Evolutionary conservation across 1,284 basidiomycete genomes (phyloP).

Genomic region (Malassezia arunalokei): DNA sequence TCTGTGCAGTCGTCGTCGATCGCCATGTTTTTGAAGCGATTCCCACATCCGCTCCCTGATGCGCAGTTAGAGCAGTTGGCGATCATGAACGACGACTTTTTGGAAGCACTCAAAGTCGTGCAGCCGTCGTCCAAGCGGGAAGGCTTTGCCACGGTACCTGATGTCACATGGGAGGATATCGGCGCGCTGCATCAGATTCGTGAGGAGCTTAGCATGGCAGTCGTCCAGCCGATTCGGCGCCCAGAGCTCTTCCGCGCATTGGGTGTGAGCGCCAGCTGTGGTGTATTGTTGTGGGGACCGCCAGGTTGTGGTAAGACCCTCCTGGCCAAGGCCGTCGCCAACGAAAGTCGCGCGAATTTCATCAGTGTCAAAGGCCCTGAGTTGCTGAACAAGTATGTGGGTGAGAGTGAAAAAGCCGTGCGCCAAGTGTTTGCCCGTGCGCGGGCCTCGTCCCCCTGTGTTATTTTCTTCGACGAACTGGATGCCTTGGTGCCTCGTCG

Average conservation of each 20-base stretch:
- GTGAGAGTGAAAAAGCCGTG: slow-evolving; percentile 89
- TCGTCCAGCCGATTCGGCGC: slow-evolving; percentile 82
- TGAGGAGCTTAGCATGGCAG: slow-evolving; percentile 90
- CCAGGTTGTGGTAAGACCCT: slow-evolving; percentile 95
- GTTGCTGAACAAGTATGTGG: slow-evolving; percentile 89
- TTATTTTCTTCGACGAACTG: slow-evolving; percentile 90
- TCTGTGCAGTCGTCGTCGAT: slow-evolving; percentile 58
- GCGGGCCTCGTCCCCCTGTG: slow-evolving; percentile 72
- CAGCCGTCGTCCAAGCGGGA: slow-evolving; percentile 94
- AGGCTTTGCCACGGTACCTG: slow-evolving; percentile 90
- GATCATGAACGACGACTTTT: slow-evolving; percentile 62
- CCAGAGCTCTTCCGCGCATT: slow-evolving; percentile 78
- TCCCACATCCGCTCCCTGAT: slow-evolving; percentile 65
- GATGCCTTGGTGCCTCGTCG: slow-evolving; percentile 88
- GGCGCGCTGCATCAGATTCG: slow-evolving; percentile 76
- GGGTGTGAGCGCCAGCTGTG: slow-evolving; percentile 62
- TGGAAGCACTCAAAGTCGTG: slow-evolving; percentile 64
- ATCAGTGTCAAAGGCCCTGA: slow-evolving; percentile 96
- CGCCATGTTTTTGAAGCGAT: slow-evolving; percentile 71
- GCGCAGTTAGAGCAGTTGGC: slow-evolving; percentile 66
- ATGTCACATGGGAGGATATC: slow-evolving; percentile 86
- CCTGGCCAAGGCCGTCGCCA: slow-evolving; percentile 90
- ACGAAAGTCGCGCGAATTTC: slow-evolving; percentile 84
- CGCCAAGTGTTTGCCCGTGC: slow-evolving; percentile 83
- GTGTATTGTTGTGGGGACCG: slow-evolving; percentile 93